Conservation (phyloP, 306 rosid species). For the Acacia melanoxylon region DNA sequence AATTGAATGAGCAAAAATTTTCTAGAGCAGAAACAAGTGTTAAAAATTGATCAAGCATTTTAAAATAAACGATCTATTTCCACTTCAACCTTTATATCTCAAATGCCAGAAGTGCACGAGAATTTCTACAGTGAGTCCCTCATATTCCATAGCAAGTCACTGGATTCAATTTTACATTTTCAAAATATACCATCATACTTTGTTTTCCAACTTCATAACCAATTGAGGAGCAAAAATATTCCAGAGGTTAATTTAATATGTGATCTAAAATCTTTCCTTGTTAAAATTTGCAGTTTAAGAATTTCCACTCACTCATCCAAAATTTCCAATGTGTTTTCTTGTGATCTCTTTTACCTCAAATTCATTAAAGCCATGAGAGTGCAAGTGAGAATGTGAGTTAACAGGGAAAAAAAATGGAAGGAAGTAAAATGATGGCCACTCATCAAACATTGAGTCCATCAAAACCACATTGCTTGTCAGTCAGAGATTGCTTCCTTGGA, state of each 20-base stretch:
- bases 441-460: slow-evolving; percentile 82
- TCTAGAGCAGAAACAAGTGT: not conserved
- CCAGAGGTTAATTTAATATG: not conserved
- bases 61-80: not conserved
- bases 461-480: slow-evolving; percentile 90
- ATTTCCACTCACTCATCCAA: slow-evolving; percentile 15
- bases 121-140: not conserved
- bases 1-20: not conserved
- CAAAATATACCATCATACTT: slow-evolving; percentile 1
- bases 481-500: slow-evolving; percentile 91
- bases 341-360: slow-evolving; percentile 29
- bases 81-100: too few species aligned
- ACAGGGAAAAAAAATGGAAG: not conserved
- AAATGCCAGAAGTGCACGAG: not conserved
- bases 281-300: slow-evolving; percentile 28
- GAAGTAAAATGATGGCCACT: slow-evolving; percentile 24
- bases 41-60: not conserved
- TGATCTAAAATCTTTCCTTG: slow-evolving; percentile 24
- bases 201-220: slow-evolving; percentile 36
- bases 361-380: slow-evolving; percentile 40
- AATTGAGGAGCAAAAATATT: slow-evolving; percentile 1
- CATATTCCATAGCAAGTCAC: not conserved
- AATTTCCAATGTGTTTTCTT: slow-evolving; percentile 17
- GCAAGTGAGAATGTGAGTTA: not conserved
- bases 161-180: not conserved